Evolutionary conservation across 2,329 filamentous ascomycete genomes (phyloP), one percentile per base, ranked within the genome.

Genomic region (Pestalotiopsis sp.): DNA sequence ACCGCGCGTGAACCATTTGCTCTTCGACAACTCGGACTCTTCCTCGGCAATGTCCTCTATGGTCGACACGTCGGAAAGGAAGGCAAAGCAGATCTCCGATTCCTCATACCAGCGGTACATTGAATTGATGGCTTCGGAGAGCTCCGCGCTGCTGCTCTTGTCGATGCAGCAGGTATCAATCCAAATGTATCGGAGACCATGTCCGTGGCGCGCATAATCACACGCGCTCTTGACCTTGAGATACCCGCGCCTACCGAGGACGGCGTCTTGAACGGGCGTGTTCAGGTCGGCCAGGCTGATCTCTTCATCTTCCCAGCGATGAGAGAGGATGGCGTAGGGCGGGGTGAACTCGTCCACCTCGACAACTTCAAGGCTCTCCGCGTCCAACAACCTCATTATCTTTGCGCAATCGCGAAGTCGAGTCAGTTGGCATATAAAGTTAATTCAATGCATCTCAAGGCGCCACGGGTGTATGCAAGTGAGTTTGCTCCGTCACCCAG

Each of bases 21-120:
- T 59, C 20, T 9, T 65, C 4, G 38, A 25, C 4, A 65, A 17
- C 3, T 65, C 38, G 6, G 38, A 25, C n/a, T n/a, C 17, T 1
- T 65, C 38, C n/a, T 17, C 41, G 9, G 20, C 14, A 1, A 36
- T 41, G 13, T 40, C 65, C 60, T 80, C 76, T 71, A 80, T 78
- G 1, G 83, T 80, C 69, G 70, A 9, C 65, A 82, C 62, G 59
- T 75, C 73, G 14, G 70, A 66, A 3, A 75, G 68, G 12, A 69
- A 74, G 1, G 67, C 72, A 56, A 70, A 74, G 67, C 74, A 75
- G 4, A 73, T 27, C 4, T 6, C 38, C 14, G 73, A 40, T 6
- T 66, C n/a, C 14, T 66, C 23, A 64, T 73, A 75, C 67, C 71
- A 72, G 20, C 31, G 41, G 58, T 65, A 73, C 70, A 73, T 73